phyloP scores from a whole-genome alignment of 2,329 filamentous ascomycete species.

The Xylariales sp. region DNA sequence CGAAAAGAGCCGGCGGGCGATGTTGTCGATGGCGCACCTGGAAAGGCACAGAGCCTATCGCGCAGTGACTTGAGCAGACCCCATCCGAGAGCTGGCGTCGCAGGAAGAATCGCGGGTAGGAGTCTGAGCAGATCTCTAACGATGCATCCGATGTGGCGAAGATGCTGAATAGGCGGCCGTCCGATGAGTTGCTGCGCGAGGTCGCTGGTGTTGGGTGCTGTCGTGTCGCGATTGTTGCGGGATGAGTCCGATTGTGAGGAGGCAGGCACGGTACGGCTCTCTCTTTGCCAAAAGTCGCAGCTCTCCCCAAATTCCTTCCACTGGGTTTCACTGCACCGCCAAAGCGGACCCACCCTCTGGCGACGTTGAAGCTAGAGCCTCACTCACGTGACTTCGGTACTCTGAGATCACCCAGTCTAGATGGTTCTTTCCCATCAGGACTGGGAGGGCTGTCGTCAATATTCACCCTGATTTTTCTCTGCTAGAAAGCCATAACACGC shows the following conservation, averaged over 20 bases:
- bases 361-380: not conserved
- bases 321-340: slow-evolving; percentile 6
- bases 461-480: too few species aligned
- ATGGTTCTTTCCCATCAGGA: not conserved
- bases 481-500: too few species aligned
- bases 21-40: slow-evolving; percentile 1
- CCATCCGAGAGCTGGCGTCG: slow-evolving; percentile 1
- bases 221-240: not conserved
- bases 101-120: not conserved
- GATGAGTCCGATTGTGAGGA: slow-evolving; percentile 1
- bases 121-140: too few species aligned
- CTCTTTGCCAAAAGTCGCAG: slow-evolving; percentile 1
- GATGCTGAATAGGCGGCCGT: too few species aligned
- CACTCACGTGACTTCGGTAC: slow-evolving; percentile 7
- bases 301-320: slow-evolving; percentile 7
- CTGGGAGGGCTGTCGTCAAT: too few species aligned
- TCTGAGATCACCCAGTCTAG: too few species aligned
- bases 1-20: too few species aligned
- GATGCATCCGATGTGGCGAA: too few species aligned
- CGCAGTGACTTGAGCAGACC: slow-evolving; percentile 5
- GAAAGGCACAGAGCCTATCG: slow-evolving; percentile 5
- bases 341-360: not conserved
- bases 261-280: not conserved
- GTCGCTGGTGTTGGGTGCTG: not conserved
- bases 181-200: not conserved